These are phyloP conservation scores for Phytophthora rubi DNA, from an alignment of 352 stramenopile genomes.

Conservation along the genomic window DNA sequence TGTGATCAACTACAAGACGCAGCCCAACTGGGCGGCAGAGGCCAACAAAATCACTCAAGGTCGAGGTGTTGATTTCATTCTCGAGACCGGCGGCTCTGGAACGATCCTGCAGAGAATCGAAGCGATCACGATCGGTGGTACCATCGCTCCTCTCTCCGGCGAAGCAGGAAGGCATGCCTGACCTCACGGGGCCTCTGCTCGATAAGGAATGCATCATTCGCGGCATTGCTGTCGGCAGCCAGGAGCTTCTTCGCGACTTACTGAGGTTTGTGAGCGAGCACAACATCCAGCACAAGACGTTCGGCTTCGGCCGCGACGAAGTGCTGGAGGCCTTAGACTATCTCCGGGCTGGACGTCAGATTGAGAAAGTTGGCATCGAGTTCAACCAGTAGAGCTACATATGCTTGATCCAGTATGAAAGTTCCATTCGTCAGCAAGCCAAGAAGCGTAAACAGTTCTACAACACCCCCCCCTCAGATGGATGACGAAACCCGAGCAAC, in stretches of 20 bases:
- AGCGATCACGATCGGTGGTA: not conserved
- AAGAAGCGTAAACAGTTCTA: constrained; percentile 33
- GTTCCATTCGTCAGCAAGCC: not conserved
- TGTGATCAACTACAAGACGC: constrained; percentile 15
- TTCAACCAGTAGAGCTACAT: not conserved
- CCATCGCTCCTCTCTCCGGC: constrained; percentile 1
- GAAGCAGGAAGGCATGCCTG: constrained; percentile 10
- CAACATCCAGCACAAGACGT: constrained; percentile 13
- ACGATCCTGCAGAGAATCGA: constrained; percentile 13
- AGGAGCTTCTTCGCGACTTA: constrained; percentile 3
- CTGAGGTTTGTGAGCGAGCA: constrained; percentile 4
- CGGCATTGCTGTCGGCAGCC: constrained; percentile 8
- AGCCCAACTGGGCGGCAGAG: constrained; percentile 3
- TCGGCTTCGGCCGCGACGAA: constrained; percentile 9
- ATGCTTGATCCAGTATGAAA: too few relatives aligned
- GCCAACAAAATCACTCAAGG: constrained; percentile 5
- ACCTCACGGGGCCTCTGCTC: constrained; percentile 1
- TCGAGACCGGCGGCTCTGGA: constrained; percentile 7
- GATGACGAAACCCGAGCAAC: constrained; percentile 12
- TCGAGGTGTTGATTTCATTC: constrained; percentile 5
- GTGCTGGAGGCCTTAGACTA: constrained; percentile 3
- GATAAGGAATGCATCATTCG: constrained; percentile 6
- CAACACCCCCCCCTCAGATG: constrained; percentile 7
- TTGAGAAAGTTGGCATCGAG: constrained; percentile 17
- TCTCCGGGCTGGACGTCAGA: constrained; percentile 6